These are phyloP conservation scores for Telfairia occidentalis DNA, from an alignment of 331 rosid species.

Conservation along the genomic window DNA sequence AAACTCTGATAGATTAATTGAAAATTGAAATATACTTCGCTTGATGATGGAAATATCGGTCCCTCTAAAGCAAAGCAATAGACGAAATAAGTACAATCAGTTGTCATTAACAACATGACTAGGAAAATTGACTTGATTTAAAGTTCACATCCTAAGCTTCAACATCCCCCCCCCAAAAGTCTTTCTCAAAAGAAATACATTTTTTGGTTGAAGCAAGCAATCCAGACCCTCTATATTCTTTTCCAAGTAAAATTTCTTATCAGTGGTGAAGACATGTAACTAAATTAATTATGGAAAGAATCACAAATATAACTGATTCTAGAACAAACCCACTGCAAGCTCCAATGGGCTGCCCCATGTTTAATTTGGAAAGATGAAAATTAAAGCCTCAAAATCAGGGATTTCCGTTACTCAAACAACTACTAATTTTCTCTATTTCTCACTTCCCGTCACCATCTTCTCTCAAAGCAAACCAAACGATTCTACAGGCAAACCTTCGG, in stretches of 20 bases:
- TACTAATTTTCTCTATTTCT: neutral
- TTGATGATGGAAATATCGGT: neutral
- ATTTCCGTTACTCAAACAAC: neutral
- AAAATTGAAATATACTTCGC: neutral
- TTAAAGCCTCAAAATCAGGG: conserved; percentile 1
- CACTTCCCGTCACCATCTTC: neutral
- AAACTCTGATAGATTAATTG: neutral
- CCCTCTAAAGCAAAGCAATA: neutral
- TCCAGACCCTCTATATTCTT: neutral
- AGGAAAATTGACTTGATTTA: neutral
- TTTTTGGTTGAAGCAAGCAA: neutral
- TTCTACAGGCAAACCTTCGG: neutral
- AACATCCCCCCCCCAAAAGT: too few relatives aligned
- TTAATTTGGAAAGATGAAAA: neutral
- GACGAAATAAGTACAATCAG: too few relatives aligned
- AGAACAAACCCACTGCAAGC: neutral
- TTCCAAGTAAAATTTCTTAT: neutral
- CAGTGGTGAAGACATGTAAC: neutral
- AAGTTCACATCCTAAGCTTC: neutral
- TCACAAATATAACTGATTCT: conserved; percentile 4
- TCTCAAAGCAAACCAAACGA: neutral
- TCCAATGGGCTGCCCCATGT: neutral
- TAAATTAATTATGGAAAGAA: neutral
- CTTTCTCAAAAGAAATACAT: neutral
- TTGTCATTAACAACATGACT: neutral